Evolutionary conservation across 305 asterid species (phyloP).

Genomic region (Solanum hybrid): DNA sequence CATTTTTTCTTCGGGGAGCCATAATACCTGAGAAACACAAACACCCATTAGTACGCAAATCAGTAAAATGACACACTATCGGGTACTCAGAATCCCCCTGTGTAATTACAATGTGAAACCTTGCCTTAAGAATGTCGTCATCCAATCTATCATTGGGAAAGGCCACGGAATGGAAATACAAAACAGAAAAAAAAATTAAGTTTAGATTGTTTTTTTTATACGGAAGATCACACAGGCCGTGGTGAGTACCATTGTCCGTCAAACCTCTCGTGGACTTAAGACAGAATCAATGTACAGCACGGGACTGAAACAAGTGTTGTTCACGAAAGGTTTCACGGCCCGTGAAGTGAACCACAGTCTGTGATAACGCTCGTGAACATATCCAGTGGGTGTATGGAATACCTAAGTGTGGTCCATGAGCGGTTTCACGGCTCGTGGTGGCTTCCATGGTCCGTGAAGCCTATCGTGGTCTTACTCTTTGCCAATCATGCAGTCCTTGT

Average conservation of each 20-base stretch:
- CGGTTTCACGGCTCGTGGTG: background rate
- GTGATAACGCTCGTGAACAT: background rate
- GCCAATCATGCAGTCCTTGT: background rate
- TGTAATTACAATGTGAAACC: background rate
- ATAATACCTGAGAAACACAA: too few species aligned
- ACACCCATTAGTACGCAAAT: background rate
- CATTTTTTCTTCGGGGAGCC: background rate
- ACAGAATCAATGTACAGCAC: too few species aligned
- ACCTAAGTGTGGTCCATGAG: background rate
- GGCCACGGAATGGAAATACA: background rate
- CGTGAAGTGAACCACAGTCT: background rate
- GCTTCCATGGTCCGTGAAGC: background rate
- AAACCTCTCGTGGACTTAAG: background rate
- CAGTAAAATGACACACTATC: background rate
- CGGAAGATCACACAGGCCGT: background rate
- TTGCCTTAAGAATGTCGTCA: background rate
- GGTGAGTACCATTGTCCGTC: background rate
- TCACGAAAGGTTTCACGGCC: too few species aligned
- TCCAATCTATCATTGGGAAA: background rate
- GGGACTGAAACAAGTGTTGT: background rate
- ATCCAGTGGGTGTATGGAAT: background rate
- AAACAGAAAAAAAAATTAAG: too few species aligned
- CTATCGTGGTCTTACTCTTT: background rate
- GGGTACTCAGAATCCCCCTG: background rate
- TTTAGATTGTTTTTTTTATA: too few species aligned